A percentile compares a stretch with the other conserved stretches of the same genome.
Evolutionary conservation across 2,329 filamentous ascomycete genomes (phyloP).

Genomic region (Leptoxyphium fumago): DNA sequence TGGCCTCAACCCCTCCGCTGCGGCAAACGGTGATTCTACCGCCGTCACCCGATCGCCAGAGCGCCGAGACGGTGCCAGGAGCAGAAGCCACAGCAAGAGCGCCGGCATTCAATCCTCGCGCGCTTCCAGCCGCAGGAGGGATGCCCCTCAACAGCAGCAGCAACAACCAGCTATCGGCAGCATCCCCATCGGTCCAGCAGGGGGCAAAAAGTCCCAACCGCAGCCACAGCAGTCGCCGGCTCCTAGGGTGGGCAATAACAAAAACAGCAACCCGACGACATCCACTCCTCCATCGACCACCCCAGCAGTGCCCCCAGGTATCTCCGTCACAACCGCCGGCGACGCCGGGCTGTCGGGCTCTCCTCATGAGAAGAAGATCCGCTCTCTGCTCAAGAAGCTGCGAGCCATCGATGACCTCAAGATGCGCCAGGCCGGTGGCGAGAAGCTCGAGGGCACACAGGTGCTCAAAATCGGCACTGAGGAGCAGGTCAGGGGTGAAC

Average conservation of each 20-base stretch:
- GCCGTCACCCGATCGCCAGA: slow-evolving; percentile 6
- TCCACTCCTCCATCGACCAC: slow-evolving; percentile 2
- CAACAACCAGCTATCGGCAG: slow-evolving; percentile 7
- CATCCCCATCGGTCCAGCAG: slow-evolving; percentile 23
- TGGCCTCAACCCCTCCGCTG: slow-evolving; percentile 26
- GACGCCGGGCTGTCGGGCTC: slow-evolving; percentile 30
- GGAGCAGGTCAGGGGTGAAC: slow-evolving; percentile 65
- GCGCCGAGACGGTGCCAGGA: slow-evolving; percentile 17
- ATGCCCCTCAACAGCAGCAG: slow-evolving; percentile 9
- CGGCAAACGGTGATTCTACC: slow-evolving; percentile 6
- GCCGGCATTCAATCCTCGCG: slow-evolving; percentile 13
- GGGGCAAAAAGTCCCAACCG: slow-evolving; percentile 3
- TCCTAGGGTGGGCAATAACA: neutral
- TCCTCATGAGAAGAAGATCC: slow-evolving; percentile 86
- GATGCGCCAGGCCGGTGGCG: slow-evolving; percentile 84
- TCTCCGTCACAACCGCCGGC: slow-evolving; percentile 40
- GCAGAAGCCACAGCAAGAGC: slow-evolving; percentile 15
- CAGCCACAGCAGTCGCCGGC: neutral
- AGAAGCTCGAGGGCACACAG: slow-evolving; percentile 97
- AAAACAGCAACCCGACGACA: slow-evolving; percentile 1
- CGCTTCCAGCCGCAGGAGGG: slow-evolving; percentile 12
- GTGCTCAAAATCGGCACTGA: slow-evolving; percentile 97
- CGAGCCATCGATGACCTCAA: slow-evolving; percentile 95
- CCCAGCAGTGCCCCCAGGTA: slow-evolving; percentile 24
- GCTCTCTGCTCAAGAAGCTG: slow-evolving; percentile 91